Percentiles rank a stretch among this genome's conserved stretches.
These are phyloP conservation scores for Rauvolfia tetraphylla DNA, from an alignment of 257 asterid species.

Conservation along the genomic window DNA sequence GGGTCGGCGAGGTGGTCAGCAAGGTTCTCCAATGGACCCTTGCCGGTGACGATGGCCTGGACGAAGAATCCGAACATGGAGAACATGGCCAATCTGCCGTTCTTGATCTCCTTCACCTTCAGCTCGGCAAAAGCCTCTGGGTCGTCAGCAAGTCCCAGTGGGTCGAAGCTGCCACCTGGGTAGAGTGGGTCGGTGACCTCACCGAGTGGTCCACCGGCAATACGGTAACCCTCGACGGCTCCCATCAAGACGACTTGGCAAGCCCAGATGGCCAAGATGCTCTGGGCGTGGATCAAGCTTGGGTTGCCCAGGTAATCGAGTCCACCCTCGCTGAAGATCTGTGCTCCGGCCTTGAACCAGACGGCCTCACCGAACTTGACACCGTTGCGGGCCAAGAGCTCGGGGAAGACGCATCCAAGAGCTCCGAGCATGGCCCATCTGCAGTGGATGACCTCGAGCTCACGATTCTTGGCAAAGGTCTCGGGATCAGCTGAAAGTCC, in stretches of 20 bases:
- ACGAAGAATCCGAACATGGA: conserved; percentile 40
- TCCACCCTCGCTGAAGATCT: conserved; percentile 48
- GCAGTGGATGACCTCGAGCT: no score
- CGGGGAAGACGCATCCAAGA: conserved; percentile 45
- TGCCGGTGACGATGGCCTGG: conserved; percentile 48
- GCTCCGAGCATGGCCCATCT: no score
- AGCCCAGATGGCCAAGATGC: conserved; percentile 63
- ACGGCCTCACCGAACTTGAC: conserved; percentile 50
- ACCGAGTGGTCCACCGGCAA: conserved; percentile 51
- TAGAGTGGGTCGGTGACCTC: conserved; percentile 41
- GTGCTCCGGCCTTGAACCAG: conserved; percentile 56
- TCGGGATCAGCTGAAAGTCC: no score
- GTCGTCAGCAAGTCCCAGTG: conserved; percentile 35
- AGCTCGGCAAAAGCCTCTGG: conserved; percentile 40
- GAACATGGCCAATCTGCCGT: conserved; percentile 37
- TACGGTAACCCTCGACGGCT: conserved; percentile 51
- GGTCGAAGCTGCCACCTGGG: conserved; percentile 49
- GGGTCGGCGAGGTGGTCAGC: conserved; percentile 51
- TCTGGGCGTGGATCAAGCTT: conserved; percentile 53
- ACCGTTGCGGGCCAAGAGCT: conserved; percentile 39
- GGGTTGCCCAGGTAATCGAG: conserved; percentile 58
- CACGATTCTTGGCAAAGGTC: no score
- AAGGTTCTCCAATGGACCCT: conserved; percentile 48
- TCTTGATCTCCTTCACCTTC: conserved; percentile 37
- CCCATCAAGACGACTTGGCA: conserved; percentile 57